These are phyloP conservation scores for Starmerella apis DNA, from an alignment of 805 yeast species.

Conservation along the genomic window DNA sequence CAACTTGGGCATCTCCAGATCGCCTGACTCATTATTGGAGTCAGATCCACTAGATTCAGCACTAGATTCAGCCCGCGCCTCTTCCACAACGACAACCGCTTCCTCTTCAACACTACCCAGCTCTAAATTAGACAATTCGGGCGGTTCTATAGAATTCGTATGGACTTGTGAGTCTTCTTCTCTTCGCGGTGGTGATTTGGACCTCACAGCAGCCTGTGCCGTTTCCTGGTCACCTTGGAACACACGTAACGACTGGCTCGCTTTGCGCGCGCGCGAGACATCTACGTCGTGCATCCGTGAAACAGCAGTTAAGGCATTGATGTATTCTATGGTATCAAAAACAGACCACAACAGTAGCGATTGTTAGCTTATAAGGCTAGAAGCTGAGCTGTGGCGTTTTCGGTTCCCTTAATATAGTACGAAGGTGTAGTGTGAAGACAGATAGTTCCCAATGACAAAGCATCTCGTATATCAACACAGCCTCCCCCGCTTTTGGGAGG, in stretches of 20 bases:
- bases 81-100: background rate
- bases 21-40: background rate
- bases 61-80: background rate
- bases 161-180: background rate
- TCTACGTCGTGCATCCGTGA: constrained; percentile 18
- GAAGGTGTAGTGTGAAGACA: background rate
- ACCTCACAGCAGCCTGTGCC: background rate
- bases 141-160: background rate
- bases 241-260: constrained; percentile 33
- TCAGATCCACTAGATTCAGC: too few relatives aligned
- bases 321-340: constrained; percentile 1
- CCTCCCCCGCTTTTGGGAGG: constrained; percentile 6
- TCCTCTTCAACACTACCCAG: constrained; percentile 1
- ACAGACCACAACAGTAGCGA: background rate
- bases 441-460: constrained; percentile 7
- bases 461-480: constrained; percentile 2
- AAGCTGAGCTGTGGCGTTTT: background rate
- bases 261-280: constrained; percentile 30
- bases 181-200: background rate
- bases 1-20: background rate
- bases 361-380: background rate
- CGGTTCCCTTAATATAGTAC: constrained; percentile 4
- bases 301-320: constrained; percentile 17
- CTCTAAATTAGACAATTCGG: background rate
- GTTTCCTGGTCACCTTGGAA: constrained; percentile 27